Evolutionary conservation across 1,284 basidiomycete species (phyloP).

Genomic region (Pholiota adiposa): DNA sequence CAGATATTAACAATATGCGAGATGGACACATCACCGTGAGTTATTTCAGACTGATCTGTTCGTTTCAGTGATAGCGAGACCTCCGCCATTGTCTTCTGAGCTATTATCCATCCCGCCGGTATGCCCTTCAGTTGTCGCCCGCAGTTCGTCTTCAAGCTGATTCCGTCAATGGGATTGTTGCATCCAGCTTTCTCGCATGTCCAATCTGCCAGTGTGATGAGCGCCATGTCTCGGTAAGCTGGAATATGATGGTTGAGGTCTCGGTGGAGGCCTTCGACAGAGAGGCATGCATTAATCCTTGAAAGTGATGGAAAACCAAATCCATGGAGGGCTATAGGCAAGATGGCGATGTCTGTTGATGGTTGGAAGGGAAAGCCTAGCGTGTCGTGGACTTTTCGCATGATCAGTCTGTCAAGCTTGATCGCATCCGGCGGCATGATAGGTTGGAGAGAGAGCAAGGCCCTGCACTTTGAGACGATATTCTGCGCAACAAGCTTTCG

Average conservation of each 20-base stretch:
- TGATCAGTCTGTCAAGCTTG: slow-evolving; percentile 17
- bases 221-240: slow-evolving; percentile 28
- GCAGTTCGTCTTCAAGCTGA: slow-evolving; percentile 6
- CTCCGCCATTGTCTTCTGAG: slow-evolving; percentile 7
- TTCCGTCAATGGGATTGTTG: slow-evolving; percentile 21
- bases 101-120: slow-evolving; percentile 20
- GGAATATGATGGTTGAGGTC: slow-evolving; percentile 38
- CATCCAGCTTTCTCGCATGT: slow-evolving; percentile 10
- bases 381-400: not conserved
- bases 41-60: slow-evolving; percentile 13
- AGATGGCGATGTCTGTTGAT: slow-evolving; percentile 17
- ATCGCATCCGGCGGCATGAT: slow-evolving; percentile 16
- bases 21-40: slow-evolving; percentile 18
- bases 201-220: slow-evolving; percentile 37
- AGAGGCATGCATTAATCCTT: slow-evolving; percentile 29
- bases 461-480: slow-evolving; percentile 26
- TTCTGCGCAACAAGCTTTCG: slow-evolving; percentile 31
- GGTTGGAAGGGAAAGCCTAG: slow-evolving; percentile 19
- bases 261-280: slow-evolving; percentile 25
- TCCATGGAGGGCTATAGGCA: slow-evolving; percentile 24
- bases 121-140: not conserved
- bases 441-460: slow-evolving; percentile 34
- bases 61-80: slow-evolving; percentile 14
- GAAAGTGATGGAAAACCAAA: slow-evolving; percentile 32
- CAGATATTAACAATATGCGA: slow-evolving; percentile 12